Base-by-base conservation (phyloP, 2,329 filamentous ascomycete genomes). In the Berkeleyomyces rouxiae region DNA sequence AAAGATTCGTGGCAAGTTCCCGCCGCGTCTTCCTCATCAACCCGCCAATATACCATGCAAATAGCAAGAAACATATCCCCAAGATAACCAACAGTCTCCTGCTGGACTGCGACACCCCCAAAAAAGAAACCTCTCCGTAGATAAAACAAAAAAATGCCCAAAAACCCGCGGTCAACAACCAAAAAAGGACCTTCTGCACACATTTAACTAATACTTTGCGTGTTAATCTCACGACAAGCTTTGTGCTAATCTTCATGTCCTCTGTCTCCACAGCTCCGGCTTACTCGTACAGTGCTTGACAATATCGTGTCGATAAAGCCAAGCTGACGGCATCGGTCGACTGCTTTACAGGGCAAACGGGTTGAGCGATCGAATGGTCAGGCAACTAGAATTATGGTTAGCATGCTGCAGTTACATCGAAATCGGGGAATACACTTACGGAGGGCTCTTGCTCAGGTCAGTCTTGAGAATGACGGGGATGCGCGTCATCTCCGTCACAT, bases 381-480 rank as follows among this genome's bases (percentile, higher is more conserved):
- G 74, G 78, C 87, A 91, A 68, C 87, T 90, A 60, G 10, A 59
- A n/a, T 9, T 6, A 58, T 13, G 57, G 68, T 80, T 74, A 80
- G 76, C 70, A 68, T 42, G 49, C 23, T 43, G 1, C 53, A 33
- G 2, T 6, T n/a, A 58, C 36, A 42, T 42, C 51, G 0, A 44
- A 23, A 16, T 44, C 44, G 58, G 31, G 10, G 39, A 44, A 43
- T 43, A 57, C 64, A 92, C 93, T 85, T 87, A 99, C 91, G 93
- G 93, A 76, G 93, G 93, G 78, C 92, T 97, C 88, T 99, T 99
- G 77, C 81, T 89, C 70, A 99, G 82, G 77, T 99, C 93, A 67
- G 93, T 97, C 85, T 96, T 97, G 70, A 99, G 77, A 72, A 99
- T 95, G 68, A 99, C 88, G n/a, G 93, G 93, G 66, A 99, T 88